Conservation (phyloP, 768 basidiomycete species). For the Russula sp. region DNA sequence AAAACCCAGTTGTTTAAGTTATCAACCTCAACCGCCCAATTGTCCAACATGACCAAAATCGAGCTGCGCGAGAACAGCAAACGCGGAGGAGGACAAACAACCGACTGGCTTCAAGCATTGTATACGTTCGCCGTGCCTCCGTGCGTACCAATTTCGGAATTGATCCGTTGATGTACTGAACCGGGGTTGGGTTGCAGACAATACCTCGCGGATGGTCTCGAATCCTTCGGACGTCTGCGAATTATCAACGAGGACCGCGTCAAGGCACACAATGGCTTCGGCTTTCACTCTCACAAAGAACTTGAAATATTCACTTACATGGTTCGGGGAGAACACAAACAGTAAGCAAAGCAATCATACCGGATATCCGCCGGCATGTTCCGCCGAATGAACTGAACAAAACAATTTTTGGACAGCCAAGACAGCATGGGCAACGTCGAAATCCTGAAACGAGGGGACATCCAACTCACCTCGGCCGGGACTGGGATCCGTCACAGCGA, state of each 20-base stretch:
- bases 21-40: no score
- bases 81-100: constrained; percentile 25
- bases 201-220: constrained; percentile 59
- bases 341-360: constrained; percentile 51
- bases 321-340: constrained; percentile 73
- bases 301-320: constrained; percentile 94
- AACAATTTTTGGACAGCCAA: constrained; percentile 48
- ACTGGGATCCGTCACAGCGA: constrained; percentile 88
- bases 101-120: constrained; percentile 56
- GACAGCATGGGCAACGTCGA: constrained; percentile 93
- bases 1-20: no score
- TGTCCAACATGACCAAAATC: constrained; percentile 16
- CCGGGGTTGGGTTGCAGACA: constrained; percentile 26
- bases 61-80: constrained; percentile 24
- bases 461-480: constrained; percentile 91
- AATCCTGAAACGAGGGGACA: constrained; percentile 79
- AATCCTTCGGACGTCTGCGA: constrained; percentile 69
- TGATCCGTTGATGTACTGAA: background rate
- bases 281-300: constrained; percentile 76
- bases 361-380: background rate
- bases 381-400: background rate
- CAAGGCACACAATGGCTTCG: constrained; percentile 71
- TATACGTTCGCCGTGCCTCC: constrained; percentile 75
- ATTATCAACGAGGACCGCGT: constrained; percentile 96
- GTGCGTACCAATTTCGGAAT: constrained; percentile 37